Evolutionary conservation across 2,329 filamentous ascomycete genomes (phyloP).

Genomic region (Alternaria gaisen): DNA sequence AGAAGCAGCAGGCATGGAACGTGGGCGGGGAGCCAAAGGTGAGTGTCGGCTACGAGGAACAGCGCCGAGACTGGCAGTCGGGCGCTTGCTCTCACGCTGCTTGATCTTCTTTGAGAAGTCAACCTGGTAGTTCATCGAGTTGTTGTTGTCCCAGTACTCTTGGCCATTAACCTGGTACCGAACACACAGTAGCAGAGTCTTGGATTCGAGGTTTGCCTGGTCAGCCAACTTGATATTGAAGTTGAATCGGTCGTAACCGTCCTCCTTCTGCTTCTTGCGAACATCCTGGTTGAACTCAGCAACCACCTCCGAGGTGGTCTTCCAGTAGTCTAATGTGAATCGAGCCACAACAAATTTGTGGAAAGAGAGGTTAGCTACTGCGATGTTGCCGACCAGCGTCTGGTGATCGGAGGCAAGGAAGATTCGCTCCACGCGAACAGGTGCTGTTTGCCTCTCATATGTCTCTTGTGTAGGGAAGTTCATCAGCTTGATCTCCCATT

Average conservation of each 20-base stretch:
- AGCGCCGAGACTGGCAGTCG: slow-evolving; percentile 60
- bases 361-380: slow-evolving; percentile 88
- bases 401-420: slow-evolving; percentile 90
- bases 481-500: slow-evolving; percentile 86
- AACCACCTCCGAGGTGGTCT: slow-evolving; percentile 91
- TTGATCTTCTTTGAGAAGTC: slow-evolving; percentile 86
- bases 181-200: slow-evolving; percentile 91
- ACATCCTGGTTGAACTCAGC: slow-evolving; percentile 89
- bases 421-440: slow-evolving; percentile 84
- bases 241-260: slow-evolving; percentile 85
- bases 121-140: slow-evolving; percentile 85
- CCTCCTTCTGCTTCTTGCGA: slow-evolving; percentile 68
- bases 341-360: slow-evolving; percentile 88
- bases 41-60: slow-evolving; percentile 61
- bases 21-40: slow-evolving; percentile 57
- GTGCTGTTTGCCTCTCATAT: slow-evolving; percentile 67
- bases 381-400: slow-evolving; percentile 81
- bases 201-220: slow-evolving; percentile 87
- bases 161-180: slow-evolving; percentile 84
- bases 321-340: slow-evolving; percentile 98
- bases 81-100: slow-evolving; percentile 56
- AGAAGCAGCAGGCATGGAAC: slow-evolving; percentile 57
- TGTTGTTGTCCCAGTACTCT: slow-evolving; percentile 97
- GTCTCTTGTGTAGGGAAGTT: slow-evolving; percentile 78
- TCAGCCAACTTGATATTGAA: slow-evolving; percentile 95